phyloP scores from a whole-genome alignment of 2,329 filamentous ascomycete species.

The Trichophaea hybrida region DNA sequence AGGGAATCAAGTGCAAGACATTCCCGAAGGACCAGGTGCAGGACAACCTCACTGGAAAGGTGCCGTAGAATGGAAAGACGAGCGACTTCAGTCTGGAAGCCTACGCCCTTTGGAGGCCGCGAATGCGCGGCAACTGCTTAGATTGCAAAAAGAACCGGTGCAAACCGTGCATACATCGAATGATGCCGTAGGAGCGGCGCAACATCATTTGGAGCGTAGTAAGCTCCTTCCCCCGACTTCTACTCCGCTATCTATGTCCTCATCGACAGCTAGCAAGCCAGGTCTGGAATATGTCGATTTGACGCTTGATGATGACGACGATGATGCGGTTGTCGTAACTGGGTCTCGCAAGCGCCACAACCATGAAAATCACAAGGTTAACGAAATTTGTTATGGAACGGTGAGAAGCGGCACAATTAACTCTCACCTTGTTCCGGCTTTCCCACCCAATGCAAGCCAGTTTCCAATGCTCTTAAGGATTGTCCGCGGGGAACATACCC shows the following conservation, averaged over 20 bases:
- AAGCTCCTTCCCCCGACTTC: background rate
- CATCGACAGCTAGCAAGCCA: background rate
- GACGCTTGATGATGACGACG: constrained; percentile 42
- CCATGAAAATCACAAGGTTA: constrained; percentile 32
- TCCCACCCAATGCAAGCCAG: constrained; percentile 51
- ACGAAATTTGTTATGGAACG: constrained; percentile 71
- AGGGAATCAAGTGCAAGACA: no score
- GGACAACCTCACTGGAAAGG: no score
- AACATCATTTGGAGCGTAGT: no score
- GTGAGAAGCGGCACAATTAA: constrained; percentile 53
- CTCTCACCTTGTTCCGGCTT: constrained; percentile 50
- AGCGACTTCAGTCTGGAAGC: no score
- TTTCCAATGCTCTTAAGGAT: constrained; percentile 42
- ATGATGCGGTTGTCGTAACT: constrained; percentile 36
- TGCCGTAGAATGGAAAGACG: no score
- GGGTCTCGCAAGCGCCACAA: background rate
- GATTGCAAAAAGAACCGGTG: no score
- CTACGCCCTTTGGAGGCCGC: no score
- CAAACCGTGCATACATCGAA: no score
- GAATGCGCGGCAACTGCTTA: no score
- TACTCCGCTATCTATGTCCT: background rate
- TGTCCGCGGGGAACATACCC: background rate
- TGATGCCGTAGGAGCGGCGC: no score
- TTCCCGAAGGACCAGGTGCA: no score
- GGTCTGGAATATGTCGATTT: constrained; percentile 25